These are phyloP conservation scores for Begonia fuchsioides DNA, from an alignment of 306 rosid species.

Conservation along the genomic window DNA sequence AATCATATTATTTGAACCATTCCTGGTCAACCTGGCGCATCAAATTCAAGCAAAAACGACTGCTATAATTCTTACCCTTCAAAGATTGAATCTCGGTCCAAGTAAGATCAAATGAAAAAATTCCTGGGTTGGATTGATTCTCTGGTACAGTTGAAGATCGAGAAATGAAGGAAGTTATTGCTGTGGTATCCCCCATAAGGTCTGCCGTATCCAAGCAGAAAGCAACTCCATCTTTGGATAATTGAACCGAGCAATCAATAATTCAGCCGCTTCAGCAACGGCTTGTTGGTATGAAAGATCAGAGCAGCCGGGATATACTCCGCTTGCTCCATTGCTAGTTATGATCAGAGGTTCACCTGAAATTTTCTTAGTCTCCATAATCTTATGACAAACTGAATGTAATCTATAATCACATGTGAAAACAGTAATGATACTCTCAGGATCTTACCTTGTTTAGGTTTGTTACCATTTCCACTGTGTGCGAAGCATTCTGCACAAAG, in stretches of 20 bases:
- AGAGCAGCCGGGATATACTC: slow-evolving; percentile 62
- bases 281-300: slow-evolving; percentile 81
- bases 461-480: slow-evolving; percentile 17
- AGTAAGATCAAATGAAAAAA: slow-evolving; percentile 66
- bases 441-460: slow-evolving; percentile 32
- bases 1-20: background rate
- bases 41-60: background rate
- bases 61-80: slow-evolving; percentile 37
- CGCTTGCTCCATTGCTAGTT: slow-evolving; percentile 68
- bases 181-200: slow-evolving; percentile 37
- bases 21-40: background rate
- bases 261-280: slow-evolving; percentile 59
- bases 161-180: slow-evolving; percentile 34
- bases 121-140: slow-evolving; percentile 45
- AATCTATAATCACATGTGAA: too few species aligned
- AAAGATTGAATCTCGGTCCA: slow-evolving; percentile 69
- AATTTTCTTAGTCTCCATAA: background rate
- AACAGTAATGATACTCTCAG: background rate
- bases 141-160: slow-evolving; percentile 38
- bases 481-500: slow-evolving; percentile 58
- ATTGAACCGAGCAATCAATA: slow-evolving; percentile 83
- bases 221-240: slow-evolving; percentile 72
- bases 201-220: slow-evolving; percentile 47
- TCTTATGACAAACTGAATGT: too few species aligned
- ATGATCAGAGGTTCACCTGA: slow-evolving; percentile 51